Evolutionary conservation across 2,329 filamentous ascomycete genomes (phyloP), one percentile per base, ranked within the genome.

Genomic region (Neospermospora avenae): DNA sequence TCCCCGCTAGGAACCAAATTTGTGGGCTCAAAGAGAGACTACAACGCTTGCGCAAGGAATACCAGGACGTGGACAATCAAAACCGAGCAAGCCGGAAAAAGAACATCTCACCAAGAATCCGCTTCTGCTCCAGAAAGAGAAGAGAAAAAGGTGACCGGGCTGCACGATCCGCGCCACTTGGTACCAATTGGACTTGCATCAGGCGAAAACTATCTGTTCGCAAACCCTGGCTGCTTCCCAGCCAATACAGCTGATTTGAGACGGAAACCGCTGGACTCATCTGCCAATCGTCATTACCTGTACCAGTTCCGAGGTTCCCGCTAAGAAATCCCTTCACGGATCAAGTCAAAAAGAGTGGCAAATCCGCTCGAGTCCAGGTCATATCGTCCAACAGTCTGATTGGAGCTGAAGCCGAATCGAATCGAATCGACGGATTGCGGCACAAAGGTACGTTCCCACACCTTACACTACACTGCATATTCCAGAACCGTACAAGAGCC

Each of bases 241-340:
- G 52, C n/a, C 25, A 37, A 22, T 31, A 44, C 42, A 35, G 53
- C 53, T 55, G 25, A 46, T 45, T 48, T 49, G 54, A 54, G 37
- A 57, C 54, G 54, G 49, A 53, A 57, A 55, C 22, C 10, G 31
- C 34, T 39, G 45, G 39, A 39, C 51, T 31, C 18, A 24, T 37
- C 39, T 56, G 41, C 44, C 31, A 59, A 52, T 54, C 56, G 56
- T 56, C 56, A 56, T 48, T 53, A 31, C 11, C 28, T 31, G 44
- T 25, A 18, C 24, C 57, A 41, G 55, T 31, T 51, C 34, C 41
- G 52, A 41, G 22, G 55, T 51, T 54, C 60, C 62, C 64, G 45
- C 62, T 63, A 62, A 56, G 57, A 61, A 52, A 60, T 37, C 46
- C 53, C 34, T 62, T 53, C 53, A 57, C 28, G 46, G 54, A 57